Evolutionary conservation across 768 basidiomycete species (phyloP), one percentile per base, ranked within the genome.

Genomic region (Hydnum rufescens): DNA sequence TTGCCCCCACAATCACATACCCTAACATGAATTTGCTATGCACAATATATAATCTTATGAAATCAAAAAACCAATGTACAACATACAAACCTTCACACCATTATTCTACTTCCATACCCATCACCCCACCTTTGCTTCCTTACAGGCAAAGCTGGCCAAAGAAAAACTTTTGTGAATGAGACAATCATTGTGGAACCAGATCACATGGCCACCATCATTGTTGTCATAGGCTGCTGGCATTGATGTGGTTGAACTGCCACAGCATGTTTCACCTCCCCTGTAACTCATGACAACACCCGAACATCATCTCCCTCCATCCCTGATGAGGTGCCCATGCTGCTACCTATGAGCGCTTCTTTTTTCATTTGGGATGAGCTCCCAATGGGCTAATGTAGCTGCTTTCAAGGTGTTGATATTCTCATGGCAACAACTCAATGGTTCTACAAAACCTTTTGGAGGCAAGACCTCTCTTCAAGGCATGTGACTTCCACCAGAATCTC

Each of bases 351-450:
- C 62, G 60, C 66, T 0, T 34, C 58, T 1, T 51, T 66, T 0
- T 62, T 70, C 25, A 62, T 67, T 3, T 69, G 68, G 66, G 70
- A 71, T 57, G 68, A 71, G 57, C 63, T 65, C 2, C 68, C 70
- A 1, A 68, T 68, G 65, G n/a, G 65, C 64, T 18, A 68, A 71
- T 49, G 57, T 54, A 25, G 62, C 66, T 0, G 66, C 64, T 0
- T 50, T 68, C 0, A 49, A 55, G 8, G 68, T 52, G 63, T 70
- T 5, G 65, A 70, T 44, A 64, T 66, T 16, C 57, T 62, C 0
- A 64, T 61, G 28, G n/a, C 60, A 62, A 3, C 56, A 55, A 4
- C 57, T 65, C 25, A 65, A 60, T 58, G 42, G 55, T 3, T 63
- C 19, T 19, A 39, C 8, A 8, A 19, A 8, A 19, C 34, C 34